Evolutionary conservation across 805 yeast genomes (phyloP), one percentile per base, ranked within the genome.

Genomic region (Cyberlindnera maritima): DNA sequence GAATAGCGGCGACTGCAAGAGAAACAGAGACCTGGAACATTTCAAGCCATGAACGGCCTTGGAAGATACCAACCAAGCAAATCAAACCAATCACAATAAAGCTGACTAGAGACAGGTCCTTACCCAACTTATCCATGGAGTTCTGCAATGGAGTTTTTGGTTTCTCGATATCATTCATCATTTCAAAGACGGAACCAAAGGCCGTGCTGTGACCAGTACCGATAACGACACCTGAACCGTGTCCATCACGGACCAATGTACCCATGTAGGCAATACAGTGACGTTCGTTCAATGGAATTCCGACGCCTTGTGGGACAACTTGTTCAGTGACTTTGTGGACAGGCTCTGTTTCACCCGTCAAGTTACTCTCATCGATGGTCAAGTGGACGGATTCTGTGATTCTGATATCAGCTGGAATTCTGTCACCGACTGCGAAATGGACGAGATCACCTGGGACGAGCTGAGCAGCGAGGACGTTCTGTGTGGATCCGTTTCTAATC

Each of bases 11-110:
- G 17, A 94, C 99, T 3, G 99, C 99, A 52, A 94, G 74, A 2
- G 97, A 90, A 10, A 94, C 99, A 1, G 97, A 88, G 48, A 94
- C 90, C 66, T 92, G 97, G 69, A 94, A 92, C 97, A 95, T 94
- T 53, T 94, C 98, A 48, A 94, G 76, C 97, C 97, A 91, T 10
- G 87, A 77, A 52, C 96, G 85, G 41, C 99, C 98, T 70, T 94
- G 96, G 40, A 88, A 48, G 18, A 94, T 75, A 48, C 99, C 99
- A 56, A 94, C 76, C 19, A 94, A 61, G 59, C 97, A 92, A 61
- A 94, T 94, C n/a, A 86, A 64, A 40, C 96, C 97, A 66, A 94
- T 94, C 28, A 92, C 85, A 21, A 75, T 80, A 69, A 94, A 94
- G 67, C 95, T 84, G 60, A 88, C 81, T 26, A 85, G 64, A 0